Percentiles rank a stretch among this genome's conserved stretches.
Conservation (phyloP, 768 basidiomycete species). For the Termitomyces sp. region DNA sequence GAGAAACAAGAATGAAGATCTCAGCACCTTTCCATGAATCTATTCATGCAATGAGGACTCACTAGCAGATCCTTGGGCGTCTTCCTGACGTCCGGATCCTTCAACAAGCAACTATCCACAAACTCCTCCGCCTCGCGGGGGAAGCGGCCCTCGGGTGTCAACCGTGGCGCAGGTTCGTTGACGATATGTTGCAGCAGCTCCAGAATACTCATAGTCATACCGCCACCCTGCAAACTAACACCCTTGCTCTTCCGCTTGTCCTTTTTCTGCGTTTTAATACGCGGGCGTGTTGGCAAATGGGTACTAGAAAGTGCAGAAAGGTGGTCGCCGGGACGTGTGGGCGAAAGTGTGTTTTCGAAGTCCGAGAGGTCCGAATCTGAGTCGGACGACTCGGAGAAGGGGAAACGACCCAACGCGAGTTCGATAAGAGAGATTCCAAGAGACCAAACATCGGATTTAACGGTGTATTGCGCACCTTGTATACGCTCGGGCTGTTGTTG, state of each 20-base stretch:
- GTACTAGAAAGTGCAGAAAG: constrained; percentile 30
- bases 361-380: constrained; percentile 80
- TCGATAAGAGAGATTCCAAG: constrained; percentile 96
- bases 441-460: constrained; percentile 99
- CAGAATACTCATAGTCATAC: constrained; percentile 97
- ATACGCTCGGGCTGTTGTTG: constrained; percentile 87
- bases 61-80: constrained; percentile 88
- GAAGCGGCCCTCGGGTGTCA: constrained; percentile 68
- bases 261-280: constrained; percentile 50
- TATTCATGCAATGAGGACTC: constrained; percentile 20
- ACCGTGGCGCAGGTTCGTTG: constrained; percentile 91
- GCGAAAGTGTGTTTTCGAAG: constrained; percentile 76
- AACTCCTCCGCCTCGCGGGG: constrained; percentile 76
- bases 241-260: constrained; percentile 87
- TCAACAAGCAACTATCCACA: constrained; percentile 84
- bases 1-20: background rate
- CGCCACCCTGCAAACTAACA: constrained; percentile 88
- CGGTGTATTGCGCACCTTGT: constrained; percentile 96
- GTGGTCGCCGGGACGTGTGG: constrained; percentile 43
- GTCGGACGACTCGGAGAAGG: constrained; percentile 79
- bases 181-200: constrained; percentile 98
- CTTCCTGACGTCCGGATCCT: constrained; percentile 79
- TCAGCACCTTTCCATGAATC: background rate
- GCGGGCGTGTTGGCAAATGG: constrained; percentile 29
- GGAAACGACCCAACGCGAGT: constrained; percentile 94